Percentiles rank a stretch among this genome's conserved stretches.
Conservation (phyloP, 2,329 filamentous ascomycete species). For the Neocatenulostroma microsporum region DNA sequence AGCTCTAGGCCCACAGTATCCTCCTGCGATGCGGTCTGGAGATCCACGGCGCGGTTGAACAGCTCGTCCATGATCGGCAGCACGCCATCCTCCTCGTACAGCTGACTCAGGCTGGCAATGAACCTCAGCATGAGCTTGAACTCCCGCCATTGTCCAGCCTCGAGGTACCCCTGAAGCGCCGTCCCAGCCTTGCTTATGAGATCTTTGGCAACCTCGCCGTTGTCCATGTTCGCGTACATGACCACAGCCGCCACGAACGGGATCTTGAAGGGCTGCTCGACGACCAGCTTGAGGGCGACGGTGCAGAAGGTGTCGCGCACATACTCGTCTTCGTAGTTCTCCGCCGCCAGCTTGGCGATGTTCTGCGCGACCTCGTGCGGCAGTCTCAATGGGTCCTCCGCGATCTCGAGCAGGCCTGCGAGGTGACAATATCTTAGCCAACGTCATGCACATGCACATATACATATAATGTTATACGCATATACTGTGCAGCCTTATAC, state of each 20-base stretch:
- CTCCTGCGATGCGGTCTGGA: conserved; percentile 87
- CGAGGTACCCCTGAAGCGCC: conserved; percentile 59
- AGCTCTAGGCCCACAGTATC: conserved; percentile 73
- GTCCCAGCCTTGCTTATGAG: conserved; percentile 57
- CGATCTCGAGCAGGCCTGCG: conserved; percentile 71
- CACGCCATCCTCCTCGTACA: conserved; percentile 75
- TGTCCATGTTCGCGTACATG: conserved; percentile 68
- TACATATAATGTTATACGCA: no score
- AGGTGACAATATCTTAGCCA: no score
- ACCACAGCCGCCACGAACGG: conserved; percentile 83
- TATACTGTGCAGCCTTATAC: no score
- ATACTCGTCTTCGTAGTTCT: conserved; percentile 80
- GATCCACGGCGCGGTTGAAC: conserved; percentile 82
- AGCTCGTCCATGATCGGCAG: conserved; percentile 81
- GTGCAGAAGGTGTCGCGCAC: conserved; percentile 65
- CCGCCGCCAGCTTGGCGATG: conserved; percentile 68
- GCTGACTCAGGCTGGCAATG: conserved; percentile 72
- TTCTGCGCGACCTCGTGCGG: conserved; percentile 70
- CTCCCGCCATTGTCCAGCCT: conserved; percentile 72
- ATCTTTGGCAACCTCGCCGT: conserved; percentile 64
- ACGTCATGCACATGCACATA: no score
- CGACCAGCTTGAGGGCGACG: conserved; percentile 65
- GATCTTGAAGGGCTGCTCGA: conserved; percentile 96
- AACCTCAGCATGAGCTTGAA: conserved; percentile 89
- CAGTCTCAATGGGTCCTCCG: conserved; percentile 69